Evolutionary conservation across 2,329 filamentous ascomycete species (phyloP).

Genomic region (Pseudogymnoascus sp.): DNA sequence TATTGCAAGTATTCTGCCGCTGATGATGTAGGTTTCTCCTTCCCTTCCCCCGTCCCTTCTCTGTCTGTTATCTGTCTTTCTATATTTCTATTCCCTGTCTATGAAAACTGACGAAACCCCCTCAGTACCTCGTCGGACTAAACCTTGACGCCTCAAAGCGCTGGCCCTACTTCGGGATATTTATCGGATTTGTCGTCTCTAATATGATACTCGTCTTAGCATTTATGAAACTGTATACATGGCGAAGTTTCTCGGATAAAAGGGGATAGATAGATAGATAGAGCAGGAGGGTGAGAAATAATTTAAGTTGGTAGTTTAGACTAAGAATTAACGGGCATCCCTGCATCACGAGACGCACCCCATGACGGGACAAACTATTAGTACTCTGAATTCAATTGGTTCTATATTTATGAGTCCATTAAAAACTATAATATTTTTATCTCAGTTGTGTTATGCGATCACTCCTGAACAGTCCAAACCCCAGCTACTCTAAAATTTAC

Average conservation of each 20-base stretch:
- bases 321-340: neutral
- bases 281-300: neutral
- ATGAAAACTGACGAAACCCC: neutral
- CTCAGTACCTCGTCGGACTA: conserved; percentile 55
- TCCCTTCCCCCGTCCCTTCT: neutral
- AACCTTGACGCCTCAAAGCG: conserved; percentile 24
- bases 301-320: neutral
- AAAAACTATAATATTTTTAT: too few species aligned
- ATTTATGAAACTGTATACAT: neutral
- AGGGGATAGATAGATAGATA: neutral
- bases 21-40: neutral
- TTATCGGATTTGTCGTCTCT: neutral
- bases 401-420: too few species aligned
- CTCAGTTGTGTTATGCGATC: too few species aligned
- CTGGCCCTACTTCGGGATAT: neutral
- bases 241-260: neutral
- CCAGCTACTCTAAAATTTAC: too few species aligned
- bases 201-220: neutral
- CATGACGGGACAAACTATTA: too few species aligned
- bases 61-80: neutral
- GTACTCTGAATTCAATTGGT: too few species aligned
- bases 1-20: conserved; percentile 54
- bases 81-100: neutral
- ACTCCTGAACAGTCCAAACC: too few species aligned
- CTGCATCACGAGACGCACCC: too few species aligned